Percentiles rank a stretch among this genome's conserved stretches.
phyloP scores from a whole-genome alignment of 768 basidiomycete genomes.

The Dacryopinax primogenitus region DNA sequence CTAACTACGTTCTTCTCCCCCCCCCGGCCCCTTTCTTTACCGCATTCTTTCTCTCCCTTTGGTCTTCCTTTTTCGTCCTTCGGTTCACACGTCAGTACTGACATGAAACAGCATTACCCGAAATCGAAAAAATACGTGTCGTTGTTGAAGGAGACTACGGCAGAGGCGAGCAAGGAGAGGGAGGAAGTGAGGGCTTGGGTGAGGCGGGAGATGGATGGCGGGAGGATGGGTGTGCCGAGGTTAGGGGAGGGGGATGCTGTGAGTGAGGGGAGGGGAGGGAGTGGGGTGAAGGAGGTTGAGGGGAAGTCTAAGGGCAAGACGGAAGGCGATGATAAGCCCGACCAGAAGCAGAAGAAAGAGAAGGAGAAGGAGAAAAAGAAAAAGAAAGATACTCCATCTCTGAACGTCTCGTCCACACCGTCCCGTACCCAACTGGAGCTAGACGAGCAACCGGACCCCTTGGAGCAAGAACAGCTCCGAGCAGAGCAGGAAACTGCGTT shows the following conservation, averaged over 20 bases:
- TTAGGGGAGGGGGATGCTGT: not conserved
- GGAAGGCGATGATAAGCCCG: no score
- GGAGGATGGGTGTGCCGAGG: no score
- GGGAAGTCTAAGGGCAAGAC: slow-evolving; percentile 3
- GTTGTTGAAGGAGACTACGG: slow-evolving; percentile 63
- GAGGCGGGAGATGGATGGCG: slow-evolving; percentile 44
- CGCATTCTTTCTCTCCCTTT: not conserved
- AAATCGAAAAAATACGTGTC: slow-evolving; percentile 81
- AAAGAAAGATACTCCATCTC: no score
- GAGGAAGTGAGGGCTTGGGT: slow-evolving; percentile 50
- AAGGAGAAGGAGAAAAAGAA: not conserved
- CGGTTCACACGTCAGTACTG: not conserved
- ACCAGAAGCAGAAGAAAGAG: not conserved
- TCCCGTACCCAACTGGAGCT: no score
- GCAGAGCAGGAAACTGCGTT: no score
- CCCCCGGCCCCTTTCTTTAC: not conserved
- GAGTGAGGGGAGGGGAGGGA: not conserved
- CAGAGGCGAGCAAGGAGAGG: slow-evolving; percentile 22
- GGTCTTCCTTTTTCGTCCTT: slow-evolving; percentile 8
- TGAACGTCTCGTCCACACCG: no score
- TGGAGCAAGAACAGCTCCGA: no score
- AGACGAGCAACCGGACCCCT: no score
- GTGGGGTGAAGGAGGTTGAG: not conserved
- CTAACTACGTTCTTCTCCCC: no score
- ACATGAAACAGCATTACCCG: slow-evolving; percentile 54